These are phyloP conservation scores for Trametes sanguinea DNA, from an alignment of 768 basidiomycete species.

Conservation along the genomic window DNA sequence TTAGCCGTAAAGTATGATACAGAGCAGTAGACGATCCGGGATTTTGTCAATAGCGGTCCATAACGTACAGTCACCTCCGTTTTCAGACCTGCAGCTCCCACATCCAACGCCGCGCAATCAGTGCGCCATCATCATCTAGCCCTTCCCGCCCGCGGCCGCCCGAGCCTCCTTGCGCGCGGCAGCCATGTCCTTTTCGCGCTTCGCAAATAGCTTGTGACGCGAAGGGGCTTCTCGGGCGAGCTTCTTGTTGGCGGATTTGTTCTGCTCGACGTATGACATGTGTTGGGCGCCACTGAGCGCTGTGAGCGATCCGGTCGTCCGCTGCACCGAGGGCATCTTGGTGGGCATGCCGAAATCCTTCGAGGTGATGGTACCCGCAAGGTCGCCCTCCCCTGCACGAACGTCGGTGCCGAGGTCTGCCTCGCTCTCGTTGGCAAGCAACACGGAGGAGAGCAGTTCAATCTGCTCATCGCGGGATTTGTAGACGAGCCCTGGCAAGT, in stretches of 20 bases:
- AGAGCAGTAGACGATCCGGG: not conserved
- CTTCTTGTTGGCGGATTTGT: slow-evolving; percentile 87
- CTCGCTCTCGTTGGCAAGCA: slow-evolving; percentile 87
- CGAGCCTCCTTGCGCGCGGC: slow-evolving; percentile 48
- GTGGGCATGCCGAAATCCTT: slow-evolving; percentile 79
- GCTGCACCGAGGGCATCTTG: slow-evolving; percentile 66
- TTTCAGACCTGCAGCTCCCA: not conserved
- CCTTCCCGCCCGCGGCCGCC: slow-evolving; percentile 24
- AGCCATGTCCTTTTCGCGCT: slow-evolving; percentile 78
- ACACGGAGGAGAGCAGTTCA: slow-evolving; percentile 90
- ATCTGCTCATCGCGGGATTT: slow-evolving; percentile 91
- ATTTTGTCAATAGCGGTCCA: no score
- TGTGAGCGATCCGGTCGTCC: slow-evolving; percentile 79
- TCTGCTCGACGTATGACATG: slow-evolving; percentile 92
- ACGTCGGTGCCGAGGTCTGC: slow-evolving; percentile 88
- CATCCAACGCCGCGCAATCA: not conserved
- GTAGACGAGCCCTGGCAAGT: slow-evolving; percentile 87
- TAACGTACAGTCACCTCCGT: no score
- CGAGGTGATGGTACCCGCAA: slow-evolving; percentile 83
- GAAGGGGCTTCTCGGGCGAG: slow-evolving; percentile 56
- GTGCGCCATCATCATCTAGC: not conserved
- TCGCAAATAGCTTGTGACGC: slow-evolving; percentile 78
- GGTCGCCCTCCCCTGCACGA: slow-evolving; percentile 78
- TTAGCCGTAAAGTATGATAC: not conserved
- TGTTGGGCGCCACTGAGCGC: slow-evolving; percentile 88